Evolutionary conservation across 345 rosid genomes (phyloP).

Genomic region (Bruguiera gymnorhiza): DNA sequence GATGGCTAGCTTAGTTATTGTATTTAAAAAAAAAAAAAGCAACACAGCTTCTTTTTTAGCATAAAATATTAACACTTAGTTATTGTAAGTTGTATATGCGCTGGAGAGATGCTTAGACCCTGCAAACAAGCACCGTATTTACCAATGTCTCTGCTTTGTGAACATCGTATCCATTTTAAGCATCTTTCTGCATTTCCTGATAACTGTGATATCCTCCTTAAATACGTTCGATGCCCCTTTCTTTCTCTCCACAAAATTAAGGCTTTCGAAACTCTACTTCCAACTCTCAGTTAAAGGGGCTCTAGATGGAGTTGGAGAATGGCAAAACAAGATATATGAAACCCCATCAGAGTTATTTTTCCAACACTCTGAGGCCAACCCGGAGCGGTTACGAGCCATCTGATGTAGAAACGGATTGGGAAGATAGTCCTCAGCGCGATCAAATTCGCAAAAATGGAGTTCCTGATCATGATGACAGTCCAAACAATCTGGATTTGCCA

Average conservation of each 20-base stretch:
- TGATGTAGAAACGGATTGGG: constrained; percentile 60
- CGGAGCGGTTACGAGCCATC: constrained; percentile 70
- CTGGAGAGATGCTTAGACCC: not conserved
- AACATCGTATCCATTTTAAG: not conserved
- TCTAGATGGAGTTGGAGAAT: constrained; percentile 25
- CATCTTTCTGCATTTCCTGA: not conserved
- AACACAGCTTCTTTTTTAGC: no score
- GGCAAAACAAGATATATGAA: constrained; percentile 17
- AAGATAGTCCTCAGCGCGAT: constrained; percentile 38
- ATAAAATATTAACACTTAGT: no score
- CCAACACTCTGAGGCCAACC: constrained; percentile 22
- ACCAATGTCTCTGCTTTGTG: not conserved
- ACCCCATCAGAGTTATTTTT: constrained; percentile 14
- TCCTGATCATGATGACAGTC: constrained; percentile 2
- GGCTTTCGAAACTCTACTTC: not conserved
- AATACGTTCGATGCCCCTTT: not conserved
- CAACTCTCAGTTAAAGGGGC: not conserved
- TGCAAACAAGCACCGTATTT: not conserved
- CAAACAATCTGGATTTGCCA: constrained; percentile 11
- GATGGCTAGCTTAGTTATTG: constrained; percentile 31
- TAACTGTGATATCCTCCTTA: not conserved
- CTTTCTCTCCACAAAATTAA: not conserved
- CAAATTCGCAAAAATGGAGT: constrained; percentile 7
- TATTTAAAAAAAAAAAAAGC: constrained; percentile 10
- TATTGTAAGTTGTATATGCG: not conserved